Evolutionary conservation across 2,329 filamentous ascomycete genomes (phyloP).

Genomic region (Westerdykella aurantiaca): DNA sequence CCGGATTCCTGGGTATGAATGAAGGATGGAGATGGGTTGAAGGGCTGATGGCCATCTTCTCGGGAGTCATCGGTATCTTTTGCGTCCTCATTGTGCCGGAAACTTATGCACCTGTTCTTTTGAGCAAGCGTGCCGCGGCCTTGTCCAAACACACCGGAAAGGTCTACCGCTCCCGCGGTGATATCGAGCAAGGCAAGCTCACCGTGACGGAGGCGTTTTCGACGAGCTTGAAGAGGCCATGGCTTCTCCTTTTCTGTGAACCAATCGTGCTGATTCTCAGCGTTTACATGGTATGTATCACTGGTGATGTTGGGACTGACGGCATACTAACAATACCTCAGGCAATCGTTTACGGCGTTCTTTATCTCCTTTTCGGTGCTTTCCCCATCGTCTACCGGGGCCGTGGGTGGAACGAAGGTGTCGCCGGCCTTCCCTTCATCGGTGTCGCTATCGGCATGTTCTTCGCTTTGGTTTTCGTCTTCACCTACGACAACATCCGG

Average conservation of each 20-base stretch:
- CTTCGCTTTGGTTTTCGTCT: conserved; percentile 49
- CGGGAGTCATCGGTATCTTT: conserved; percentile 34
- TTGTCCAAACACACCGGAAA: conserved; percentile 48
- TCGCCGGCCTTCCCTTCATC: conserved; percentile 51
- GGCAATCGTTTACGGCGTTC: conserved; percentile 50
- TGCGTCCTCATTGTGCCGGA: conserved; percentile 45
- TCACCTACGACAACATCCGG: conserved; percentile 32
- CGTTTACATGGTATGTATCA: conserved; percentile 50
- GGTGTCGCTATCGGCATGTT: conserved; percentile 65
- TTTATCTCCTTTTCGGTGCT: conserved; percentile 47
- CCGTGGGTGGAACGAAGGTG: conserved; percentile 34
- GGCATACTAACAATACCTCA: conserved; percentile 6
- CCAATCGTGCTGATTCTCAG: conserved; percentile 62
- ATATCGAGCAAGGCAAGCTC: conserved; percentile 40
- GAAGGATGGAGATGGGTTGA: conserved; percentile 66
- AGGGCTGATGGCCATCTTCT: conserved; percentile 48
- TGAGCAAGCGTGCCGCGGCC: conserved; percentile 45
- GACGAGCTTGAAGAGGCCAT: conserved; percentile 57
- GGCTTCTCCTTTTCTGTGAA: conserved; percentile 63
- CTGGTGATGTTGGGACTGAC: not conserved
- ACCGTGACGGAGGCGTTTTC: conserved; percentile 48
- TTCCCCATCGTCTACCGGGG: conserved; percentile 59
- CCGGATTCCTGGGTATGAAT: conserved; percentile 60
- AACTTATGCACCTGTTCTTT: conserved; percentile 53
- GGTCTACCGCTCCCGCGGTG: conserved; percentile 48